Base-by-base conservation (phyloP, 306 rosid genomes). In the Ochetophila trinervis region DNA sequence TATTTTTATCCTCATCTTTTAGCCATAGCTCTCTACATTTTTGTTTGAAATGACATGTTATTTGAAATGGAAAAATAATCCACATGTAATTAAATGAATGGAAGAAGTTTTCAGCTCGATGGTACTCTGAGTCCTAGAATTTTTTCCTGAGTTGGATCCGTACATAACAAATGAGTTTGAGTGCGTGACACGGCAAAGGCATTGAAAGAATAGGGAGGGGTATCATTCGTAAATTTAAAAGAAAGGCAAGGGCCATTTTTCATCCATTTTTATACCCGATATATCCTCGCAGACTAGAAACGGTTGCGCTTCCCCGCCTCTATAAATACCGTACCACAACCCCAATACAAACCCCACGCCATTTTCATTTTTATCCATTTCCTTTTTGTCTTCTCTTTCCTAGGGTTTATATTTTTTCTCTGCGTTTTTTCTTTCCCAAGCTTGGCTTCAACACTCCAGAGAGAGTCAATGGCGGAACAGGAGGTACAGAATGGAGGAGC, bases 401-500 rank as follows among this genome's bases (percentile, higher is more conserved):
- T 72, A 79, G 87, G 93, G 85, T 78, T 86, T 53, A 76, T 58
- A 15, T 14, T 73, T 70, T 66, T 82, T 69, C 69, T 74, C 82
- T 74, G 76, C 61, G 80, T 62, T 62, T 40, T 24, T 22, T 0
- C n/a, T 10, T 5, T 70, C 23, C 9, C 2, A 15, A 1, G 2
- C 1, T n/a, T 16, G 0, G 3, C 44, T 3, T 42, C 20, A 36
- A 44, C 36, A 35, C 63, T 49, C 12, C 16, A 12, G n/a, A 40
- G 34, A 20, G 13, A 21, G 3, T 3, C 70, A 35, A 91, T 91
- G 98, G 96, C 90, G 61, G 71, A 81, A 17, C 79, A 67, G 24
- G 87, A 83, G 14, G 84, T 69, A 55, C 85, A 73, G 53, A 91
- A 88, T 64, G 92, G 92, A 8, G 84, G 23, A 12, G 77, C 72